A percentile compares a stretch with the other conserved stretches of the same genome.
Evolutionary conservation across 345 rosid genomes (phyloP).

Genomic region (Schrenkiella parvula): DNA sequence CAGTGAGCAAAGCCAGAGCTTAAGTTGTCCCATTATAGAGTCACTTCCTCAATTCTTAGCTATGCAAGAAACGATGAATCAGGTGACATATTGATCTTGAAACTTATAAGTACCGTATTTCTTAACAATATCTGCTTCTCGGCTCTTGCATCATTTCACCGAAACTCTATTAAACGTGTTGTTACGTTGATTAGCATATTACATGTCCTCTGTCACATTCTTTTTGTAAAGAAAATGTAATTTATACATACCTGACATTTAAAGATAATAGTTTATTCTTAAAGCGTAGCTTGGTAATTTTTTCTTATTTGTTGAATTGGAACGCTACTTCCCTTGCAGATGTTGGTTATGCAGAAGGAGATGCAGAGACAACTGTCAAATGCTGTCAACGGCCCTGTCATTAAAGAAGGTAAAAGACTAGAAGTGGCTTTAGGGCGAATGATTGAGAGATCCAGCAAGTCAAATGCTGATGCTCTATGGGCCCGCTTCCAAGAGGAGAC

Average conservation of each 20-base stretch:
- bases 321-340: conserved; percentile 38
- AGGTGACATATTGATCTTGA: conserved; percentile 46
- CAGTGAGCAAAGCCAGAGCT: conserved; percentile 32
- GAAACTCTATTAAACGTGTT: not conserved
- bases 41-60: conserved; percentile 49
- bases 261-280: not conserved
- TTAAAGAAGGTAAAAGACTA: conserved; percentile 73
- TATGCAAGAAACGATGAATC: conserved; percentile 68
- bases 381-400: conserved; percentile 46
- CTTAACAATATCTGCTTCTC: not conserved
- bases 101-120: not conserved
- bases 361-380: conserved; percentile 74
- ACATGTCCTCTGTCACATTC: not conserved
- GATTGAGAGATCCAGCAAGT: conserved; percentile 67
- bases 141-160: not conserved
- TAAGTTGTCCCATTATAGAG: conserved; percentile 32
- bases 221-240: not conserved
- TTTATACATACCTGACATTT: conserved; percentile 3
- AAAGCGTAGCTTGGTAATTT: not conserved
- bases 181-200: not conserved
- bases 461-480: conserved; percentile 75
- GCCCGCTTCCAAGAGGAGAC: conserved; percentile 77
- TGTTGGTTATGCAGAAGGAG: conserved; percentile 62
- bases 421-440: conserved; percentile 65
- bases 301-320: not conserved